These are phyloP conservation scores for Suillus alpinus DNA, from an alignment of 768 basidiomycete species.

Conservation along the genomic window DNA sequence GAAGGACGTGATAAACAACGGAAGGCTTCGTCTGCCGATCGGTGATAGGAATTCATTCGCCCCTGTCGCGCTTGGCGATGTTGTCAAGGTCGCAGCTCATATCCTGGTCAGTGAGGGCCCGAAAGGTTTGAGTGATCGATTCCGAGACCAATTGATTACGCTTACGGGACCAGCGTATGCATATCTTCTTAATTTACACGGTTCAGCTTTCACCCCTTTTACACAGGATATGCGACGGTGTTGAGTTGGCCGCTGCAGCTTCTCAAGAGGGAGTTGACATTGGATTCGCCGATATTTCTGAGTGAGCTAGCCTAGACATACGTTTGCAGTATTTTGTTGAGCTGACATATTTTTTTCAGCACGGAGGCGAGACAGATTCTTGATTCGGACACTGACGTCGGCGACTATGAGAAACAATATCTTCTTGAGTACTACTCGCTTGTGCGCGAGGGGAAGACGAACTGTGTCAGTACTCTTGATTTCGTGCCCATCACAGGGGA, in stretches of 20 bases:
- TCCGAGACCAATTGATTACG: conserved; percentile 27
- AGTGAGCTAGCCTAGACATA: conserved; percentile 12
- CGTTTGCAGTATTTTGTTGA: not conserved
- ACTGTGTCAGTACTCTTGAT: conserved; percentile 11
- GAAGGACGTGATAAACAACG: conserved; percentile 23
- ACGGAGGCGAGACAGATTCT: conserved; percentile 20
- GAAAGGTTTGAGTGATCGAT: conserved; percentile 27
- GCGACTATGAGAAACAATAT: conserved; percentile 28
- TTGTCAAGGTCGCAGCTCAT: conserved; percentile 24
- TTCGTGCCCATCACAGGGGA: not conserved
- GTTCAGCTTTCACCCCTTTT: not conserved
- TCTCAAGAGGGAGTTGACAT: conserved; percentile 21
- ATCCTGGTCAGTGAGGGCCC: conserved; percentile 27
- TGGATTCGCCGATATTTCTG: conserved; percentile 22
- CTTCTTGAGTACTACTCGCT: conserved; percentile 30
- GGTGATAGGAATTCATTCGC: conserved; percentile 25
- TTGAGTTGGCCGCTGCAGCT: conserved; percentile 24
- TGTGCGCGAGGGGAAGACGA: conserved; percentile 32
- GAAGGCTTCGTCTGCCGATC: conserved; percentile 27
- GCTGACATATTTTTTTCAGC: not conserved
- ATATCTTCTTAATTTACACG: not conserved
- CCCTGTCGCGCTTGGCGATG: conserved; percentile 29
- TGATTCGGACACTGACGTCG: conserved; percentile 9
- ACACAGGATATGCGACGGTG: conserved; percentile 18
- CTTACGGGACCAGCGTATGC: conserved; percentile 18